Base-by-base conservation (phyloP, 345 rosid genomes). In the Orychophragmus violaceus region DNA sequence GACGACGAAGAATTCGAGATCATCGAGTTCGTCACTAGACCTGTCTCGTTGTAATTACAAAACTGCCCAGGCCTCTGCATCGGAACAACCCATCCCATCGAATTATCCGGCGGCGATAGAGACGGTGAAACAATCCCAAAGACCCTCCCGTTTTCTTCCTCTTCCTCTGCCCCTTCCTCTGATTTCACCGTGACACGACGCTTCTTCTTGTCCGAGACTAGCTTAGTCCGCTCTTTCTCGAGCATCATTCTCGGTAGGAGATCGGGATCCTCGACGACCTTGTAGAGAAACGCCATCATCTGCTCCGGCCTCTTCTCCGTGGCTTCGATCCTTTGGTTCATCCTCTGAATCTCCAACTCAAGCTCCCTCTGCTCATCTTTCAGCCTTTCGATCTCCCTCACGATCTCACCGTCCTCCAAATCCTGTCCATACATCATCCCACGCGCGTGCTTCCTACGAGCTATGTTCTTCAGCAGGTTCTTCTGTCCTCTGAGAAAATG, bases 261-360 rank as follows among this genome's bases (percentile, higher is more conserved):
- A 32, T 86, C 89, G 2, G 98, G 97, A 59, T 93, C 97, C 25
- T 93, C 96, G 0, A 81, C 87, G 9, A 90, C 87, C 51, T 86
- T 82, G 78, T 69, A 77, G 5, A 93, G 86, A 66, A 93, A 89
- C 13, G 91, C 80, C 94, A 93, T 86, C 98, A 90, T 86, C 76
- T 93, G 97, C 45, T 86, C 84, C 1, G 98, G 98, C 23, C 98
- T 82, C 49, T 88, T 74, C 77, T 93, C 98, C 1, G 97, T 83
- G 2, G 86, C 87, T 63, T 87, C 96, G 9, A 93, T 64, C 3
- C 98, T 72, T 62, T 75, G 77, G 68, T 67, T 85, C 94, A 93
- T 87, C 63, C 87, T 85, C 24, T 69, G 75, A 6, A 90, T 74
- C 78, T 85, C 96, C 25, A 70, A 63, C 33, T 93, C 94, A 2